A percentile compares a stretch with the other conserved stretches of the same genome.
phyloP scores from a whole-genome alignment of 495 filamentous ascomycete species.

The Pseudotulostoma volvatum region DNA sequence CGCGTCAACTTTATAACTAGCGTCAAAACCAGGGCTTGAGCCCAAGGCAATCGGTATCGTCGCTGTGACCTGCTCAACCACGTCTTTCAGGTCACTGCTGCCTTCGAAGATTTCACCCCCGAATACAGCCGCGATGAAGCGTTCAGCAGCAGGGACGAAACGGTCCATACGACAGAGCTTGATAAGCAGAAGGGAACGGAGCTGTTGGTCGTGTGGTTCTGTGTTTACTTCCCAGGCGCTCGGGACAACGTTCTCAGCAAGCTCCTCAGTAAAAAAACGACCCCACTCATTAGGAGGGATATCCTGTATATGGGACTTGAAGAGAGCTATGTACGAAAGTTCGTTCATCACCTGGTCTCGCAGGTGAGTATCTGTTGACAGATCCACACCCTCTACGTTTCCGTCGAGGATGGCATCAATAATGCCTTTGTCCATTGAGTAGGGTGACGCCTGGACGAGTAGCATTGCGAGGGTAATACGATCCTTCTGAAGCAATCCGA shows the following conservation, averaged over 20 bases:
- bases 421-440: slow-evolving; percentile 77
- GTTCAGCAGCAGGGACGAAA: slow-evolving; percentile 81
- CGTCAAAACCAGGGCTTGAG: slow-evolving; percentile 92
- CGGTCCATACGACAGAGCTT: slow-evolving; percentile 92
- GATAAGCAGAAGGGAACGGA: slow-evolving; percentile 71
- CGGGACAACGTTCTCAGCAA: slow-evolving; percentile 79
- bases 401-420: slow-evolving; percentile 78
- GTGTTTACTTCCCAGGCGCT: slow-evolving; percentile 51
- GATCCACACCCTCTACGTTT: slow-evolving; percentile 55
- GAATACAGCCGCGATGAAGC: slow-evolving; percentile 78
- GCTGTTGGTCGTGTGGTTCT: slow-evolving; percentile 52
- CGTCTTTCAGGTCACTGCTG: slow-evolving; percentile 67
- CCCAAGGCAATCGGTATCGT: slow-evolving; percentile 78
- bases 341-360: slow-evolving; percentile 52
- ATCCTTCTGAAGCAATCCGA: slow-evolving; percentile 89
- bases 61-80: slow-evolving; percentile 68
- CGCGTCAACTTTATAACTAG: slow-evolving; percentile 94
- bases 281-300: slow-evolving; percentile 54
- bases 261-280: slow-evolving; percentile 64
- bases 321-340: slow-evolving; percentile 48
- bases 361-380: slow-evolving; percentile 48
- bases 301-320: slow-evolving; percentile 55
- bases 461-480: slow-evolving; percentile 90
- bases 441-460: slow-evolving; percentile 83
- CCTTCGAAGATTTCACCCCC: slow-evolving; percentile 68